Conservation (phyloP, 2,329 filamentous ascomycete species). For the Sporothrix mexicana region DNA sequence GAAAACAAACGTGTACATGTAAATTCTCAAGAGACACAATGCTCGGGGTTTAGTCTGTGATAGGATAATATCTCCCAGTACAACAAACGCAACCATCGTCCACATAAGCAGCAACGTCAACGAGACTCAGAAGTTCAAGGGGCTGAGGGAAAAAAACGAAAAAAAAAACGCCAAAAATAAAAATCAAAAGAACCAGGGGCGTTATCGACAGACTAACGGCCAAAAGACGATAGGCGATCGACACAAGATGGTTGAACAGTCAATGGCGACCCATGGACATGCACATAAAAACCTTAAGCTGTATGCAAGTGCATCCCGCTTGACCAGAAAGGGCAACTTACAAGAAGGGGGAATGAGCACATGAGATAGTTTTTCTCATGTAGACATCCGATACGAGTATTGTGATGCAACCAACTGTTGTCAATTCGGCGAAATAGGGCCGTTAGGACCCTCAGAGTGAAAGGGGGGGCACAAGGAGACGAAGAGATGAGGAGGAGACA, state of each 20-base stretch:
- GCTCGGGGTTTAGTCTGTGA: no score
- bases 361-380: neutral
- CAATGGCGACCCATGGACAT: neutral
- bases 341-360: neutral
- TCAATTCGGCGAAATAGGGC: neutral
- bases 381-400: neutral
- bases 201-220: neutral
- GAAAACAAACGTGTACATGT: no score
- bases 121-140: no score
- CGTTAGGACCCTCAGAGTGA: neutral
- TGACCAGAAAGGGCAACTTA: constrained; percentile 1
- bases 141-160: neutral
- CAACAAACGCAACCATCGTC: neutral
- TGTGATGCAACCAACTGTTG: neutral
- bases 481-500: neutral
- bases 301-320: neutral
- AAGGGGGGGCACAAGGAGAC: neutral
- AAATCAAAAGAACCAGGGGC: neutral
- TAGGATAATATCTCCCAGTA: neutral
- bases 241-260: neutral
- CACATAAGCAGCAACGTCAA: neutral
- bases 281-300: neutral
- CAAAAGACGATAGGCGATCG: neutral
- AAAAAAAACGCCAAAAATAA: neutral
- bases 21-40: no score